Base-by-base conservation (phyloP, 2,329 filamentous ascomycete genomes). In the Huntiella decipiens region DNA sequence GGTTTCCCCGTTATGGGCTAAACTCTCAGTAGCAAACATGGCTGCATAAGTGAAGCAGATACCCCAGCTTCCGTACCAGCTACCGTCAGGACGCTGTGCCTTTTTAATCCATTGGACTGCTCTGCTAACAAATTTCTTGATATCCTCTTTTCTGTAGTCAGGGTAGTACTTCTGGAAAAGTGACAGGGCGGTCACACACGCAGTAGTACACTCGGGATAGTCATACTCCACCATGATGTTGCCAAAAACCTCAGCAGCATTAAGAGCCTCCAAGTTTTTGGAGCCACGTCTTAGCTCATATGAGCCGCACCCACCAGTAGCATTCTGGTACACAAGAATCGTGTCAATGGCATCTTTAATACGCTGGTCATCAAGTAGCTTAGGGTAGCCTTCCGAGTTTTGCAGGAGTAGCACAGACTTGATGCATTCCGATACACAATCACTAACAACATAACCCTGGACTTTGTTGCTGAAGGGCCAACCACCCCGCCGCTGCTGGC, bases 161-260 rank as follows among this genome's bases (percentile, higher is more conserved):
- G 88, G 85, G 67, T 85, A 92, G 59, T 82, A 70, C 55, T 80
- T 71, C 53, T 74, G 73, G 66, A 96, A 96, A 2, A 88, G 68
- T 4, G 79, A 81, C 15, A 98, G 67, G 0, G 83, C 86, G 1
- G 84, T 95, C 3, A 98, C 82, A 28, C 86, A 85, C 1, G 91
- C 87, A 2, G 91, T 96, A 0, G 91, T 98, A 66, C 91, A 98
- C 61, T 98, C 91, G 0, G 88, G 86, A 57, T 98, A 96, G 59
- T 94, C 85, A 60, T 98, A 98, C 58, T 96, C 88, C 45, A 98
- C 80, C 91, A 98, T 98, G 63, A 98, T 98, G 15, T 79, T 74
- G 11, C 85, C 87, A 60, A 98, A 98, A 0, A 98, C 87, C 59
- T 98, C 91, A 1, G 91, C 91, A 0, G 88, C 88, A 56, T 98